Base-by-base conservation (phyloP, 2,329 filamentous ascomycete species). In the Penicillium polonicum region DNA sequence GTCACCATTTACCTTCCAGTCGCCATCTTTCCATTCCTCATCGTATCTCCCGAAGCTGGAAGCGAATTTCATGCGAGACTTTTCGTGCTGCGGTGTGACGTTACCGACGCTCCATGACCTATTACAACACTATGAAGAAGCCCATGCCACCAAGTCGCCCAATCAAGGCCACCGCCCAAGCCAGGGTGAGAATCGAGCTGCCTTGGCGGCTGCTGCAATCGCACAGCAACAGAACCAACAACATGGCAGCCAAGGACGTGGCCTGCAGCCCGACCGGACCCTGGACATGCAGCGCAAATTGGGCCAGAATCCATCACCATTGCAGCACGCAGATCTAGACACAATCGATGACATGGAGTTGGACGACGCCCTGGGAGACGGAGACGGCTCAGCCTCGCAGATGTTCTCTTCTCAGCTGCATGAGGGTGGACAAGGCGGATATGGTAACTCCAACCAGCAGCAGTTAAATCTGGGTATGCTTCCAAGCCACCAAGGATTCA, bases 21-120 rank as follows among this genome's bases (percentile, higher is more conserved):
- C 92, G n/a, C 91, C 94, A 0, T 97, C 93, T 1, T 95, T 91
- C 69, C 93, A 97, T 76, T 97, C 93, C 1, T 96, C 92, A 7
- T 97, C 94, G 27, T 97, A 97, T 73, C 84, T 97, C 1, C 93
- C 92, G 10, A 97, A 96, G 76, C 86, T 97, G 71, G 94, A 99
- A 76, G 93, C 93, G 60, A 94, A 93, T 71, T 99, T 97, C 75
- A 95, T 97, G 91, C 89, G 89, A 76, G 92, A 97, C 78, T 97
- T 97, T 77, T 89, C 89, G 52, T 99, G 94, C 79, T 99, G 94
- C 77, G 92, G 92, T 69, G 85, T 91, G 68, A 93, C 88, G 33
- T 83, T 97, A 65, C 89, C 92, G 25, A 95, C 92, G 50, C 84
- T 99, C 66, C 94, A 99, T 78, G 94, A 97, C 72, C 82, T 99